Conservation (phyloP, 176 grass and related monocot species). For the Rhynchospora tenuis region DNA sequence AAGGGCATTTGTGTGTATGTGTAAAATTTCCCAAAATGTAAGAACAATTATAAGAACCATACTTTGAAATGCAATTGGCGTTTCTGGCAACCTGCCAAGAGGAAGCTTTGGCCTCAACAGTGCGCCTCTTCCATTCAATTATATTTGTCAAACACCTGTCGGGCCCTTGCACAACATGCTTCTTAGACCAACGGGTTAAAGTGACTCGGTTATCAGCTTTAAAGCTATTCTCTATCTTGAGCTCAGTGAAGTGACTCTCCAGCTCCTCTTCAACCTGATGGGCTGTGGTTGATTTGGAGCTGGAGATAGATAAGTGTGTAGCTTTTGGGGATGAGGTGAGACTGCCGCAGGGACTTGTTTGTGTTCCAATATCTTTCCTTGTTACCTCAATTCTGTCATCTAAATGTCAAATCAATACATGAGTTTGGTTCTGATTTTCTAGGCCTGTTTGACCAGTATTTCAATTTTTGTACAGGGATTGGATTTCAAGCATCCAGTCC, state of each 20-base stretch:
- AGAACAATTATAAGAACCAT: constrained; percentile 24
- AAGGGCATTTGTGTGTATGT: background rate
- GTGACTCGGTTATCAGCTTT: constrained; percentile 68
- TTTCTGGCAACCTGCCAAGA: constrained; percentile 55
- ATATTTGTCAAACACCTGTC: constrained; percentile 55
- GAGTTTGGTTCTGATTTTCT: background rate
- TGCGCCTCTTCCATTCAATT: constrained; percentile 74
- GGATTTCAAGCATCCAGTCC: background rate
- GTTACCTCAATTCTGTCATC: constrained; percentile 49
- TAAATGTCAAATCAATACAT: constrained; percentile 31
- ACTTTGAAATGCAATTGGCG: constrained; percentile 60
- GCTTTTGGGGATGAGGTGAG: constrained; percentile 46
- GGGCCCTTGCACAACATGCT: constrained; percentile 44
- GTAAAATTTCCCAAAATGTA: background rate
- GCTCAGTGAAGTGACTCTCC: constrained; percentile 54
- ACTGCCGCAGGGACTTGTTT: constrained; percentile 85
- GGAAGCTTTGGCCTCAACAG: constrained; percentile 43
- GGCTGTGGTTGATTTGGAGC: constrained; percentile 12
- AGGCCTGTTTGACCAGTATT: background rate
- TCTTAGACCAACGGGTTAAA: constrained; percentile 88
- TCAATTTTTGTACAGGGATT: background rate
- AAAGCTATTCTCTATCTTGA: constrained; percentile 72
- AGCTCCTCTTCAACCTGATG: constrained; percentile 39
- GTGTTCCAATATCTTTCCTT: constrained; percentile 71
- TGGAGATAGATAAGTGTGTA: constrained; percentile 28